A percentile compares a stretch with the other conserved stretches of the same genome.
phyloP scores from a whole-genome alignment of 2,329 filamentous ascomycete species.

The Monilinia vaccinii-corymbosi region DNA sequence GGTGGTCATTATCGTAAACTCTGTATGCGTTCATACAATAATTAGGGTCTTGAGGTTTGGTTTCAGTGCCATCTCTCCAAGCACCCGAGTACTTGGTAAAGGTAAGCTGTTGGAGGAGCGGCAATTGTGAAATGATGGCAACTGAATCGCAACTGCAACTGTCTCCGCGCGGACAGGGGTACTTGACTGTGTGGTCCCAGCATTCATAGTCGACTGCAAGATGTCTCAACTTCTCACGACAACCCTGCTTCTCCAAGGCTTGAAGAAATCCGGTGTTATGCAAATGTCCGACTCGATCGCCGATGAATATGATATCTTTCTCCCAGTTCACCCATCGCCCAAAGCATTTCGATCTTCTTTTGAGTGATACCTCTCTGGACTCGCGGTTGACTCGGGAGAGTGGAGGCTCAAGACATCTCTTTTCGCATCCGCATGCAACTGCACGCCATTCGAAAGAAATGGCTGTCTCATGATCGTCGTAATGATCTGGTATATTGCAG shows the following conservation, averaged over 20 bases:
- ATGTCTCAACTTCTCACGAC: background rate
- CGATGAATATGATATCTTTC: constrained; percentile 4
- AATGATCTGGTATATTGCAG: background rate
- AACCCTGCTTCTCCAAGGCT: background rate
- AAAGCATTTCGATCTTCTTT: background rate
- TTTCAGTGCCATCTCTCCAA: background rate
- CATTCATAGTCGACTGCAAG: background rate
- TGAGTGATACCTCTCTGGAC: background rate
- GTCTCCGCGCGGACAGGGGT: background rate
- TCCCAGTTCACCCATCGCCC: background rate
- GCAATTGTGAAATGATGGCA: background rate
- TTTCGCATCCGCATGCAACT: background rate
- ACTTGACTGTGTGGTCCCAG: background rate
- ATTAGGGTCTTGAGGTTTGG: background rate
- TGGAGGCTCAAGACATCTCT: background rate
- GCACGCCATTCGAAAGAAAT: constrained; percentile 1
- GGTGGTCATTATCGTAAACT: background rate
- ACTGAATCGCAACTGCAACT: background rate
- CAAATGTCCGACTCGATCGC: constrained; percentile 1
- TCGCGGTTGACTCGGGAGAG: background rate
- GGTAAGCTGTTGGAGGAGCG: background rate
- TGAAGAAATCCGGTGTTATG: constrained; percentile 9
- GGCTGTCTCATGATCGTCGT: background rate
- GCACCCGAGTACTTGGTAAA: background rate
- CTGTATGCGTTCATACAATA: background rate